Percentiles rank a stretch among this genome's conserved stretches.
These are phyloP conservation scores for Suillus alpinus DNA, from an alignment of 768 basidiomycete species.

Conservation along the genomic window DNA sequence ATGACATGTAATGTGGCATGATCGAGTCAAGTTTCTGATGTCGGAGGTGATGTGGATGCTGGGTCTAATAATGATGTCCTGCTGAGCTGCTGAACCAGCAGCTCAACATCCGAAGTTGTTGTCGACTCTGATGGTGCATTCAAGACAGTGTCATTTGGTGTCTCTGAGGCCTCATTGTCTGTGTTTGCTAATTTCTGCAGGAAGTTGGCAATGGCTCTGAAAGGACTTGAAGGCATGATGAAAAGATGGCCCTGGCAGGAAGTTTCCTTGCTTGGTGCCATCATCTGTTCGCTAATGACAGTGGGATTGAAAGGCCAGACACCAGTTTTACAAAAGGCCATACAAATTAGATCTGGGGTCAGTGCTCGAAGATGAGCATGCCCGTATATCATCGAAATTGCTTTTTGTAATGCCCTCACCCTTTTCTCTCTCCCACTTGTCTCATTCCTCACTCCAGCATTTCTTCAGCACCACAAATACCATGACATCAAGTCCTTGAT, in stretches of 20 bases:
- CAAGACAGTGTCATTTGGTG: no score
- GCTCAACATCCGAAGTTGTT: no score
- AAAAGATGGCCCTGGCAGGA: not conserved
- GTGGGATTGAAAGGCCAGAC: constrained; percentile 26
- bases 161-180: no score
- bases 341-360: constrained; percentile 20
- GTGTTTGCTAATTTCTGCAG: not conserved
- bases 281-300: constrained; percentile 15
- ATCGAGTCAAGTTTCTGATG: no score
- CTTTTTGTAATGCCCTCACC: constrained; percentile 26
- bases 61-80: no score
- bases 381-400: constrained; percentile 36
- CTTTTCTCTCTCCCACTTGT: constrained; percentile 24
- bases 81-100: no score
- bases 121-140: no score
- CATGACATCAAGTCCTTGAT: constrained; percentile 41
- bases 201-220: not conserved
- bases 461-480: constrained; percentile 32
- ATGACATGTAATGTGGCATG: no score
- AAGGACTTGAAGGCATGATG: not conserved
- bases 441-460: constrained; percentile 15
- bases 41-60: no score
- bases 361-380: constrained; percentile 31
- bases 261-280: constrained; percentile 20
- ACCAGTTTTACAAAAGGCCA: no score